A percentile compares a stretch with the other conserved stretches of the same genome.
These are phyloP conservation scores for Nepenthes mirabilis DNA, from an alignment of 148 eudicot species.

Conservation along the genomic window DNA sequence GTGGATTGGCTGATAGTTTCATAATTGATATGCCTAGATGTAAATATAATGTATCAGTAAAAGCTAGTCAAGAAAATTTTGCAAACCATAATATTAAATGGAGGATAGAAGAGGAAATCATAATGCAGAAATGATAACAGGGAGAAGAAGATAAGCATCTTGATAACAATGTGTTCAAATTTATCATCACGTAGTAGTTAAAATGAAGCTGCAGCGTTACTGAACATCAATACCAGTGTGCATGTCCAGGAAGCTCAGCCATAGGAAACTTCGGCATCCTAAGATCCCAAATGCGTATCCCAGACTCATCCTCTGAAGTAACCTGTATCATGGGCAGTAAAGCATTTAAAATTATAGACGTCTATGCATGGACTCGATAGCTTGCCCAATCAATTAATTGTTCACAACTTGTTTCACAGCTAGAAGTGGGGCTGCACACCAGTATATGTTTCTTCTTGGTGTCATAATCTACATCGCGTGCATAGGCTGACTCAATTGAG, in stretches of 20 bases:
- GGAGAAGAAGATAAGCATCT: background rate
- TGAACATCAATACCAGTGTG: constrained; percentile 62
- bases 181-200: background rate
- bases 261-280: constrained; percentile 73
- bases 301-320: constrained; percentile 97
- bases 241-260: constrained; percentile 88
- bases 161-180: background rate
- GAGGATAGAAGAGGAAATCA: too few relatives aligned
- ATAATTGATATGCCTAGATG: too few relatives aligned
- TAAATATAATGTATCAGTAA: too few relatives aligned
- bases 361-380: too few relatives aligned
- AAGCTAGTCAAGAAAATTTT: too few relatives aligned
- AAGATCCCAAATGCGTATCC: constrained; percentile 95
- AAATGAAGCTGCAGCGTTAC: constrained; percentile 3
- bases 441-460: constrained; percentile 63
- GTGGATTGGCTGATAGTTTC: too few relatives aligned
- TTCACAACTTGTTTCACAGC: background rate
- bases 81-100: too few relatives aligned
- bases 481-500: constrained; percentile 79
- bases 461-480: constrained; percentile 67
- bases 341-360: background rate
- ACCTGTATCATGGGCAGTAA: constrained; percentile 34
- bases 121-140: too few relatives aligned
- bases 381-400: background rate
- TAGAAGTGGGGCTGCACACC: constrained; percentile 18